A percentile compares a stretch with the other conserved stretches of the same genome.
phyloP scores from a whole-genome alignment of 2,329 filamentous ascomycete species.

The Fusarium albidum region DNA sequence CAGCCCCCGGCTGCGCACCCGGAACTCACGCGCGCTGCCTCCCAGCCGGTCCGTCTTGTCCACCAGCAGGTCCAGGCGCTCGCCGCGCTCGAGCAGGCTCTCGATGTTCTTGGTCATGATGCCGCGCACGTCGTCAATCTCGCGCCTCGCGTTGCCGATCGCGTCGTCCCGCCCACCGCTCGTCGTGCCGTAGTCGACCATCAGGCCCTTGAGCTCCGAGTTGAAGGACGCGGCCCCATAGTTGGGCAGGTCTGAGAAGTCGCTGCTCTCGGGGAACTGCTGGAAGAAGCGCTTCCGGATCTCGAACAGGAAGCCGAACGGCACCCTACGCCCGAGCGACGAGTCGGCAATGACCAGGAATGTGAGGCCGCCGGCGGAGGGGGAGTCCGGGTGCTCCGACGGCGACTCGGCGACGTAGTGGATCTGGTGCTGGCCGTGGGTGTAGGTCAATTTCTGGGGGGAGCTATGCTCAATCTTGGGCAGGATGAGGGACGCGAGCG shows the following conservation, averaged over 20 bases:
- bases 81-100: conserved; percentile 85
- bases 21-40: conserved; percentile 87
- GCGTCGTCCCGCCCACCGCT: conserved; percentile 80
- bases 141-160: conserved; percentile 80
- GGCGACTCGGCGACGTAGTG: conserved; percentile 93
- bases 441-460: conserved; percentile 92
- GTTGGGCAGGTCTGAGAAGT: conserved; percentile 81
- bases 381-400: conserved; percentile 65
- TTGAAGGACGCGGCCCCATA: conserved; percentile 95
- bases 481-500: conserved; percentile 90
- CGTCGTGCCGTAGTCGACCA: conserved; percentile 86
- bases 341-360: conserved; percentile 90
- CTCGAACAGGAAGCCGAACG: conserved; percentile 91
- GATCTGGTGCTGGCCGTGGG: conserved; percentile 89
- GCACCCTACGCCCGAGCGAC: conserved; percentile 83
- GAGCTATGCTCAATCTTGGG: conserved; percentile 87
- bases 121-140: conserved; percentile 91
- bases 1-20: conserved; percentile 84
- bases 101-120: conserved; percentile 98
- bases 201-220: conserved; percentile 74
- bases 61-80: conserved; percentile 91
- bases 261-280: conserved; percentile 71
- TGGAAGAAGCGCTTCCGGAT: conserved; percentile 87
- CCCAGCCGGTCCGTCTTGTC: conserved; percentile 96
- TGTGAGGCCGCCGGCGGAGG: conserved; percentile 81